Conservation (phyloP, 352 stramenopile species). For the Albugo candida region DNA sequence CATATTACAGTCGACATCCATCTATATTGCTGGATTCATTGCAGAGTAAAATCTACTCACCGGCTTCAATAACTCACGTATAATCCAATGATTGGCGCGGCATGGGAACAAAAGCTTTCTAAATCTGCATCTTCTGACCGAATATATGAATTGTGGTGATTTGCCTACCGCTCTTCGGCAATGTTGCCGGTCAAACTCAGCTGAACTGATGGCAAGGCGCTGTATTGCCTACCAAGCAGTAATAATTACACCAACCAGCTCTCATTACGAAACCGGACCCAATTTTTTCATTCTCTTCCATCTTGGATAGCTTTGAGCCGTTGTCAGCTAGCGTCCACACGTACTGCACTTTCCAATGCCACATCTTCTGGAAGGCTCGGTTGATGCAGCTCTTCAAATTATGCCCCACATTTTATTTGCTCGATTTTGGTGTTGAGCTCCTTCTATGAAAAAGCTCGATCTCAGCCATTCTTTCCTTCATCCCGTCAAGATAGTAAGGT, state of each 20-base stretch:
- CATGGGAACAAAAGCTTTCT: constrained; percentile 44
- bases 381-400: no score
- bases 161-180: constrained; percentile 36
- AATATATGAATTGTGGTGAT: constrained; percentile 64
- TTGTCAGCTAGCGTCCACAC: no score
- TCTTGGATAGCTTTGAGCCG: no score
- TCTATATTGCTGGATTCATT: constrained; percentile 45
- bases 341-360: no score
- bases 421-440: no score
- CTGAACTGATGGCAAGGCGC: constrained; percentile 38
- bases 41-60: constrained; percentile 63
- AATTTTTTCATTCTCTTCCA: no score
- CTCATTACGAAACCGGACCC: no score
- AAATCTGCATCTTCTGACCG: constrained; percentile 56
- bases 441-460: no score
- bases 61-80: constrained; percentile 45
- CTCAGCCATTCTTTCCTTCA: no score
- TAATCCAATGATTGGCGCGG: constrained; percentile 49
- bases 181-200: constrained; percentile 19
- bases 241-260: constrained; percentile 77
- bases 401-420: no score
- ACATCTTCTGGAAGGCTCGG: no score
- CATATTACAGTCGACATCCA: constrained; percentile 29
- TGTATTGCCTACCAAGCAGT: constrained; percentile 57
- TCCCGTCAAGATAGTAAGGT: no score